Evolutionary conservation across 2,329 filamentous ascomycete genomes (phyloP).

Genomic region (Macrophomina phaseolina): DNA sequence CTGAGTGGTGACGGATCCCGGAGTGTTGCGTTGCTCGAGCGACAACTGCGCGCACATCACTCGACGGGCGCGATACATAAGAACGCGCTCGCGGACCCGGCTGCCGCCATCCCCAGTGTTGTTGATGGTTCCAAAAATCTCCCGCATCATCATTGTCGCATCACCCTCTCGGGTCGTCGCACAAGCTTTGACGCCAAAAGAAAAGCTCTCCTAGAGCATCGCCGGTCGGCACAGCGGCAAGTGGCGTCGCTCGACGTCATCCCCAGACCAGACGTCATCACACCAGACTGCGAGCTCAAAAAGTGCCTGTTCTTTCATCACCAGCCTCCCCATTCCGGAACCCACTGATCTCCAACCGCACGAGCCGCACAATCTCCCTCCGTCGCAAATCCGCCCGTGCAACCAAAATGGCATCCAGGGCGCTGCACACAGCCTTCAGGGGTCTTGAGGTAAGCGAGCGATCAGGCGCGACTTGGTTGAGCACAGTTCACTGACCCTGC

Average conservation of each 20-base stretch:
- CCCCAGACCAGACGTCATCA: conserved; percentile 17
- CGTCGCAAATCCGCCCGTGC: conserved; percentile 29
- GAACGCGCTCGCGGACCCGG: neutral
- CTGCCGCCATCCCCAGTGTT: neutral
- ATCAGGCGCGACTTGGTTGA: neutral
- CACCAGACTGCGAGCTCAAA: neutral
- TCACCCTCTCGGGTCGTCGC: neutral
- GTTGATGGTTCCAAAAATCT: neutral
- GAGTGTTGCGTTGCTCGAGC: conserved; percentile 21
- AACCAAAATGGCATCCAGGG: conserved; percentile 48
- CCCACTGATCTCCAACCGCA: conserved; percentile 10
- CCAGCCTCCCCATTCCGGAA: conserved; percentile 4
- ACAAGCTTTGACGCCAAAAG: neutral
- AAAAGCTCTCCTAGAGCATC: neutral
- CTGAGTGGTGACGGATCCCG: conserved; percentile 10
- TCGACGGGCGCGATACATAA: neutral
- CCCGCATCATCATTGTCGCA: conserved; percentile 11
- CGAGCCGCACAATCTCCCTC: conserved; percentile 5
- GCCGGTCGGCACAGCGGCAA: neutral
- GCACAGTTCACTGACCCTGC: conserved; percentile 21
- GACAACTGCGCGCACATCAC: conserved; percentile 7
- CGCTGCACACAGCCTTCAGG: conserved; percentile 48
- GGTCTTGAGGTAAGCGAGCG: conserved; percentile 46
- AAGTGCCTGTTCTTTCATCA: neutral
- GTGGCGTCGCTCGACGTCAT: conserved; percentile 16